A percentile compares a stretch with the other conserved stretches of the same genome.
phyloP scores from a whole-genome alignment of 805 yeast species.

The Candida michaelii region DNA sequence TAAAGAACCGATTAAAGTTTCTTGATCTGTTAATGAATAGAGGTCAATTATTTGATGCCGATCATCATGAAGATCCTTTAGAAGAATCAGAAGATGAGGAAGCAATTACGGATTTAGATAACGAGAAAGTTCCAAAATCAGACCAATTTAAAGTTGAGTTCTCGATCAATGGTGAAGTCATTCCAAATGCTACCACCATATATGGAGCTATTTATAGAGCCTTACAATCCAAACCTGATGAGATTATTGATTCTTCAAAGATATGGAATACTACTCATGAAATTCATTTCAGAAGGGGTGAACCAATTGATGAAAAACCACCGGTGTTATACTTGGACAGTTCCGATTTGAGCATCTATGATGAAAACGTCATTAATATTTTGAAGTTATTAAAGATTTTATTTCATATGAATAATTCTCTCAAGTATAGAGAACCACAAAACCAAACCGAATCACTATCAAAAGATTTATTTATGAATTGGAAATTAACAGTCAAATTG shows the following conservation, averaged over 20 bases:
- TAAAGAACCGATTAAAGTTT: conserved; percentile 41
- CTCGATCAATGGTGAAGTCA: conserved; percentile 51
- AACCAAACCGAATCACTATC: neutral
- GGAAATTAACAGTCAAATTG: conserved; percentile 82
- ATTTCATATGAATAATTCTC: conserved; percentile 35
- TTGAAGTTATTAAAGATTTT: conserved; percentile 50
- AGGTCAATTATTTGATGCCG: neutral
- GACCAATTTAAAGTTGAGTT: conserved; percentile 46
- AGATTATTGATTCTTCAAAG: conserved; percentile 43
- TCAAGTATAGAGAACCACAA: neutral
- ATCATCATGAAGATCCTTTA: no score
- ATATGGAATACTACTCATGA: conserved; percentile 61
- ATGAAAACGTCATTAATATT: conserved; percentile 35
- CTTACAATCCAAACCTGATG: conserved; percentile 37
- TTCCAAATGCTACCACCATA: conserved; percentile 68
- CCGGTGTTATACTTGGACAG: conserved; percentile 12
- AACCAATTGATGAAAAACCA: conserved; percentile 7
- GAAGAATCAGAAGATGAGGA: conserved; percentile 11
- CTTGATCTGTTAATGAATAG: conserved; percentile 19
- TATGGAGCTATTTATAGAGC: conserved; percentile 70
- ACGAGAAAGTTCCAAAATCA: conserved; percentile 1
- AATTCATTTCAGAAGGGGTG: conserved; percentile 9
- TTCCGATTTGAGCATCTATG: conserved; percentile 20
- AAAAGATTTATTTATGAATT: conserved; percentile 54
- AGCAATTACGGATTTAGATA: conserved; percentile 14